Base-by-base conservation (phyloP, 1,139 yeast genomes). In the Sugiyamaella novakii region DNA sequence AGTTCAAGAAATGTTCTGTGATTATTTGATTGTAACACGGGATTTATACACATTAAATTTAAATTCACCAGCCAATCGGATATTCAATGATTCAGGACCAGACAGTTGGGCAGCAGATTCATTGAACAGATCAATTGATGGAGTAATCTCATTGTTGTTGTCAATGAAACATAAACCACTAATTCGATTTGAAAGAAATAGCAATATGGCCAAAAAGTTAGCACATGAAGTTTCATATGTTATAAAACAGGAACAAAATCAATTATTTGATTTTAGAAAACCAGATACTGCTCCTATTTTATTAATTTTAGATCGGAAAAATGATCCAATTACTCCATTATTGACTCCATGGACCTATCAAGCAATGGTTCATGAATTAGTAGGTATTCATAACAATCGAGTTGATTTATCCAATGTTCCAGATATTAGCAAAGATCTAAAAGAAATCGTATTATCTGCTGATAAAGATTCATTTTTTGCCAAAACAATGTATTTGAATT, bases 271-370 rank as follows among this genome's bases (percentile, higher is more conserved):
- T 58, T 78, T 84, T 63, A 54, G 69, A 24, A 62, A 63, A 40
- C 71, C 74, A 43, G 96, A 87, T 61, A 70, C 82, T 0, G 81
- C 92, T 0, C 95, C 98, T 1, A 64, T 87, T 14, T 68, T 94
- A 42, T 66, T 94, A n/a, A 71, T 92, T 1, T 65, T 92, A 43
- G 98, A 92, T 67, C 75, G 99, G 46, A 80, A 82, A 53, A 84
- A 81, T 61, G 99, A 92, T 66, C 97, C 98, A 1, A 75, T 91
- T 25, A 92, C 99, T 0, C 98, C 99, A 1, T 72, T 92, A 39
- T 70, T 92, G 42, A 80, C 84, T 34, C 98, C 98, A 1, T 92
- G 99, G 99, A 91, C 98, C 0, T 92, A 89, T 67, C 98, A 92
- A 64, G 87, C 97, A 1, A 92, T 94, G 98, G 87, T 92, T 14